These are phyloP conservation scores for Sarocladium strictum DNA, from an alignment of 2,329 filamentous ascomycete genomes.

Conservation along the genomic window DNA sequence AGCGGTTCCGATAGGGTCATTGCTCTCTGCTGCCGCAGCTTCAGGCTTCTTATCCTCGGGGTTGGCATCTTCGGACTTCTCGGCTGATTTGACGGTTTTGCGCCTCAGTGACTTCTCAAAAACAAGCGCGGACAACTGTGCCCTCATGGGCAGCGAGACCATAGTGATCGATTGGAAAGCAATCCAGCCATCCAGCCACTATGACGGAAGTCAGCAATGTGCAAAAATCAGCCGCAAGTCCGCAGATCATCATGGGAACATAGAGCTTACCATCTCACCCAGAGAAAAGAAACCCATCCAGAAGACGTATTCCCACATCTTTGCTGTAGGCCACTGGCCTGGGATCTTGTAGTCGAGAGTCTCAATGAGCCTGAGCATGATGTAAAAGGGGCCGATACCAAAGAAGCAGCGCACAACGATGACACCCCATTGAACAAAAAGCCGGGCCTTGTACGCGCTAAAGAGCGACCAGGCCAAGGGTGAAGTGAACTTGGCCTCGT, in stretches of 20 bases:
- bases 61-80: constrained; percentile 26
- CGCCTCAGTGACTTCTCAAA: constrained; percentile 72
- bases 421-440: constrained; percentile 54
- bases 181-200: constrained; percentile 58
- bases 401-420: constrained; percentile 48
- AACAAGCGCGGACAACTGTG: constrained; percentile 64
- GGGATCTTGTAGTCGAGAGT: constrained; percentile 51
- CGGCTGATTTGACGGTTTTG: constrained; percentile 67
- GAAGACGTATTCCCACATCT: constrained; percentile 64
- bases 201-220: constrained; percentile 9
- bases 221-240: background rate
- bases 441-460: constrained; percentile 46
- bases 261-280: constrained; percentile 33
- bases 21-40: constrained; percentile 11
- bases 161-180: constrained; percentile 62
- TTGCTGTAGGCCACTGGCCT: constrained; percentile 38
- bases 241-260: too few relatives aligned
- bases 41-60: constrained; percentile 23
- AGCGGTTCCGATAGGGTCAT: constrained; percentile 23
- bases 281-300: constrained; percentile 57
- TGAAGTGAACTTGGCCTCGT: constrained; percentile 35
- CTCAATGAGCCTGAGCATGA: constrained; percentile 59
- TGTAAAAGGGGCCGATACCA: constrained; percentile 66
- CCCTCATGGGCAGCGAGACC: constrained; percentile 59
- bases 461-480: constrained; percentile 57